phyloP scores from a whole-genome alignment of 768 basidiomycete species.

The Favolaschia claudopus region DNA sequence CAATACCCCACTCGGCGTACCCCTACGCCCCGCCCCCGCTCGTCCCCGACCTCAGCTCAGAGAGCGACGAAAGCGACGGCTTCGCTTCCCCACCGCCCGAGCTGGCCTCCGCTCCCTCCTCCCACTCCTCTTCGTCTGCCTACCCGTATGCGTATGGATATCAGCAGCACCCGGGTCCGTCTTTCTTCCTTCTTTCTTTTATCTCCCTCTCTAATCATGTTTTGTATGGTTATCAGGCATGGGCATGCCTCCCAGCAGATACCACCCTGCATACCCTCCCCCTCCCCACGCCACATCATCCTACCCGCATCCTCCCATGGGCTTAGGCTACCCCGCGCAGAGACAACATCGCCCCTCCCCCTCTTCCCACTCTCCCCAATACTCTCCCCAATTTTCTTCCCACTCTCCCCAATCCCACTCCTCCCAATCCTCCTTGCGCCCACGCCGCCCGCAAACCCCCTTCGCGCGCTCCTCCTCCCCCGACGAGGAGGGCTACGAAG shows the following conservation, averaged over 20 bases:
- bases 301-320: neutral
- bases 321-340: neutral
- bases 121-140: neutral
- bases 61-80: conserved; percentile 72
- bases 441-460: neutral
- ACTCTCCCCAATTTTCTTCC: neutral
- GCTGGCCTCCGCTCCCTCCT: conserved; percentile 9
- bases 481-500: conserved; percentile 24
- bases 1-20: conserved; percentile 21
- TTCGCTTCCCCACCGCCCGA: conserved; percentile 48
- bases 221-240: too few species aligned
- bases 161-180: too few species aligned
- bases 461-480: too few species aligned
- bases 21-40: conserved; percentile 57
- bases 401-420: neutral
- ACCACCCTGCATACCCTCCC: neutral
- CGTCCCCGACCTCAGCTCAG: conserved; percentile 67
- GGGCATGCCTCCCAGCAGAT: too few species aligned
- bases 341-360: neutral
- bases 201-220: too few species aligned
- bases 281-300: neutral
- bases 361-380: too few species aligned
- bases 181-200: too few species aligned
- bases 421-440: neutral
- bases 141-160: neutral